Evolutionary conservation across 306 rosid species (phyloP), one percentile per base, ranked within the genome.

Genomic region (Prunus mongolica): DNA sequence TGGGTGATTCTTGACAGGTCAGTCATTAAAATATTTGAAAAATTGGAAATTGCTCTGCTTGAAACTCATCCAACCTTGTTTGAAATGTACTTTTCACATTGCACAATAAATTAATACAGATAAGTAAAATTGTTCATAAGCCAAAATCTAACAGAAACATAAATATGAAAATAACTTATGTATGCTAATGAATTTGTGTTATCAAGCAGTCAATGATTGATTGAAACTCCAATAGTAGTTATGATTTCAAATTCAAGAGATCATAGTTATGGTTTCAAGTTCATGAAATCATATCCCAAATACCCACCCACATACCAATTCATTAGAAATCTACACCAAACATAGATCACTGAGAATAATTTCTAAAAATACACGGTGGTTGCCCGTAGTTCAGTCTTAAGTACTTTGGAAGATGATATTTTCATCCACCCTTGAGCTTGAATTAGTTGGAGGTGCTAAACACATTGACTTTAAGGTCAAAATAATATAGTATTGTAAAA

Each of bases 1-100:
- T 84, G 86, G 88, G 83, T 91, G 76, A 81, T 93, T 70, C 87
- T 93, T 76, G 88, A 87, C 70, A 91, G 89, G 98, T 93, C n/a
- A 71, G 84, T 79, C 79, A 46, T 22, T 12, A 22, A 58, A 25
- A 22, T 15, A 41, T 41, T 44, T 57, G 52, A 0, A 72, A 25
- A 41, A 3, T 28, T 14, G 16, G 2, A 5, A 41, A 65, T 38
- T 38, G 52, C 44, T 41, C 15, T 58, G 55, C 57, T 27, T 57
- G n/a, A 41, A 16, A 20, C 24, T 56, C 66, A 38, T 71, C 20
- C 28, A n/a, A 11, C n/a, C 24, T 38, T 55, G 50, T 55, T 55
- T 72, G 51, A 14, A 57, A 30, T 9, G 6, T 14, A 32, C 51
- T 22, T 15, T 19, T 50, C 19, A 27, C 52, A 22, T 25, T 27